A percentile compares a stretch with the other conserved stretches of the same genome.
These are phyloP conservation scores for Cnidoscolus chayamansa DNA, from an alignment of 441 rosid species.

Conservation along the genomic window DNA sequence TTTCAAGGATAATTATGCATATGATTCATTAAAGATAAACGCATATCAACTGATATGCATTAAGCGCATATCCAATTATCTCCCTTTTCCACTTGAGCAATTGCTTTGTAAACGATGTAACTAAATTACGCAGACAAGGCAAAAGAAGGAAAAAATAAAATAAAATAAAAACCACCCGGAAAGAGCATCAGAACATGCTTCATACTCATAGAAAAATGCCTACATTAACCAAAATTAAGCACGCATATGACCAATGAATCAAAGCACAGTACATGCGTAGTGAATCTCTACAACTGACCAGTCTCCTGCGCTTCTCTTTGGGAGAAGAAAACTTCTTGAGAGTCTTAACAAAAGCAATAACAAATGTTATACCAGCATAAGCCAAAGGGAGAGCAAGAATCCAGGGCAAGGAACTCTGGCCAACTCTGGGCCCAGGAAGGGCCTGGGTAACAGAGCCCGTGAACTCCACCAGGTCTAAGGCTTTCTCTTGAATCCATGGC, in stretches of 20 bases:
- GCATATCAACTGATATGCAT: neutral
- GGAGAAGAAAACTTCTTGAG: conserved; percentile 76
- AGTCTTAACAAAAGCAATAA: conserved; percentile 74
- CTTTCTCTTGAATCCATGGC: conserved; percentile 94
- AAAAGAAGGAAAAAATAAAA: neutral
- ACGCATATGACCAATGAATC: neutral
- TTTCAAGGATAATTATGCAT: neutral
- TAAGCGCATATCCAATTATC: neutral
- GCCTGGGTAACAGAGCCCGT: conserved; percentile 95
- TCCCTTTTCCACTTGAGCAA: neutral
- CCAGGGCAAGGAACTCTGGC: conserved; percentile 87
- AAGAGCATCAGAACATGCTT: neutral
- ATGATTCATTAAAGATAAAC: neutral
- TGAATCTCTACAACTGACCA: conserved; percentile 42
- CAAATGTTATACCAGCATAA: conserved; percentile 68
- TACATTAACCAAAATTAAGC: neutral
- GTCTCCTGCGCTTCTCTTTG: conserved; percentile 54
- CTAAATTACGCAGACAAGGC: neutral
- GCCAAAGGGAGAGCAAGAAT: conserved; percentile 82
- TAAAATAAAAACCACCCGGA: neutral
- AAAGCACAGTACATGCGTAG: neutral
- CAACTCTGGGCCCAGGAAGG: conserved; percentile 92
- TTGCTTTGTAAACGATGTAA: neutral
- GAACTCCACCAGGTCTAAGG: conserved; percentile 86
- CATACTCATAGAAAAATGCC: no score